phyloP scores from a whole-genome alignment of 768 basidiomycete genomes.

The Coprinopsis marcescibilis region DNA sequence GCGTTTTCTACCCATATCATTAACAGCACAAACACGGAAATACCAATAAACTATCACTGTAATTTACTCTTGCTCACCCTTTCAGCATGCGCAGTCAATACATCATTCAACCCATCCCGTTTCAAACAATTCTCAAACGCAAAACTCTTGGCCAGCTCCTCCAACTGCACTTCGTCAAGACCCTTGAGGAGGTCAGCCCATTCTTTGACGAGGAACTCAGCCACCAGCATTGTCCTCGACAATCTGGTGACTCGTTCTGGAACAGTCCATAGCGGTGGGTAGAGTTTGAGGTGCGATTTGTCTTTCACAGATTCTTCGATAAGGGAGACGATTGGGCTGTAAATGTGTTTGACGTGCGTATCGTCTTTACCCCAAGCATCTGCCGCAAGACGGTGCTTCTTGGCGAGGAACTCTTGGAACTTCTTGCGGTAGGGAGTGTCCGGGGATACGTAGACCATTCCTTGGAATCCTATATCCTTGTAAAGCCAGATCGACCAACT shows the following conservation, averaged over 20 bases:
- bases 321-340: slow-evolving; percentile 59
- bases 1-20: neutral
- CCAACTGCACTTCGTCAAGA: slow-evolving; percentile 52
- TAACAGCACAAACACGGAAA: neutral
- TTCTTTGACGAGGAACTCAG: slow-evolving; percentile 66
- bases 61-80: slow-evolving; percentile 4
- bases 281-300: slow-evolving; percentile 43
- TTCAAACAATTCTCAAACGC: slow-evolving; percentile 64
- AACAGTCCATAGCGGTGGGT: slow-evolving; percentile 61
- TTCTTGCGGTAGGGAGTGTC: slow-evolving; percentile 67
- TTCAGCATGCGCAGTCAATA: slow-evolving; percentile 23
- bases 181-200: slow-evolving; percentile 67
- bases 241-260: slow-evolving; percentile 54
- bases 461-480: slow-evolving; percentile 80
- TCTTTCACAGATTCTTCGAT: slow-evolving; percentile 47
- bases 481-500: slow-evolving; percentile 87
- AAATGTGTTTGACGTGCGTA: slow-evolving; percentile 48
- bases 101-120: slow-evolving; percentile 59
- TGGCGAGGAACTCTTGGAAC: slow-evolving; percentile 60
- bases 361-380: slow-evolving; percentile 79
- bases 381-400: slow-evolving; percentile 69
- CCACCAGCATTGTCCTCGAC: slow-evolving; percentile 62
- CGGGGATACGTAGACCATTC: slow-evolving; percentile 68
- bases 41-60: neutral
- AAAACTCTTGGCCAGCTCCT: slow-evolving; percentile 71